A percentile compares a stretch with the other conserved stretches of the same genome.
phyloP scores from a whole-genome alignment of 1,284 basidiomycete species.

The Ganoderma resinaceum region DNA sequence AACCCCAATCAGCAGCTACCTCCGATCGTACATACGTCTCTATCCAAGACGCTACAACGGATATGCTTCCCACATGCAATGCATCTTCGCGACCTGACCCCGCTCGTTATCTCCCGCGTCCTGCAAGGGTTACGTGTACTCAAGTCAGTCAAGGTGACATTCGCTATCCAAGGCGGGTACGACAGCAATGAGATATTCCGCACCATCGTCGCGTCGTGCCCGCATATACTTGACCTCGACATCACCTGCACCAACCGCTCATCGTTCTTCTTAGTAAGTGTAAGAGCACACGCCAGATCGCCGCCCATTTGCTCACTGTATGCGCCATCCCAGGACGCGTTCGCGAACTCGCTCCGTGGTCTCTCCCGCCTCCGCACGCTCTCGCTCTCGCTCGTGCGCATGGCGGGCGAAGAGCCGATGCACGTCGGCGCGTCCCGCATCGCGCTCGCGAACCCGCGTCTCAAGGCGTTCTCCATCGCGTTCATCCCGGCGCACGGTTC shows the following conservation, averaged over 20 bases:
- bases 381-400: constrained; percentile 66
- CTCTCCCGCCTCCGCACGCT: constrained; percentile 68
- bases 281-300: not conserved
- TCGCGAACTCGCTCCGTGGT: constrained; percentile 50
- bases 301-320: not conserved
- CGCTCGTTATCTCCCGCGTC: constrained; percentile 61
- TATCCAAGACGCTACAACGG: constrained; percentile 45
- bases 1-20: constrained; percentile 23
- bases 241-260: constrained; percentile 71
- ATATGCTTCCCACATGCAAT: constrained; percentile 71
- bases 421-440: constrained; percentile 63
- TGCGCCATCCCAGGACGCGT: constrained; percentile 38
- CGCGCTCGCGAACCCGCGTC: constrained; percentile 67
- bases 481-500: constrained; percentile 54
- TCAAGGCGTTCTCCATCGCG: constrained; percentile 65
- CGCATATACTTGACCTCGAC: constrained; percentile 64
- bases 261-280: constrained; percentile 70
- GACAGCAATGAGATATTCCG: constrained; percentile 73
- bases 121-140: constrained; percentile 62
- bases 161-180: constrained; percentile 73
- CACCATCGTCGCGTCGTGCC: constrained; percentile 68
- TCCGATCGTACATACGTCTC: constrained; percentile 36
- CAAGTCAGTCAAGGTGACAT: constrained; percentile 63
- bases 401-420: constrained; percentile 68
- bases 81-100: constrained; percentile 68